Percentiles rank a stretch among this genome's conserved stretches.
Evolutionary conservation across 768 basidiomycete genomes (phyloP).

Genomic region (Russula emetica): DNA sequence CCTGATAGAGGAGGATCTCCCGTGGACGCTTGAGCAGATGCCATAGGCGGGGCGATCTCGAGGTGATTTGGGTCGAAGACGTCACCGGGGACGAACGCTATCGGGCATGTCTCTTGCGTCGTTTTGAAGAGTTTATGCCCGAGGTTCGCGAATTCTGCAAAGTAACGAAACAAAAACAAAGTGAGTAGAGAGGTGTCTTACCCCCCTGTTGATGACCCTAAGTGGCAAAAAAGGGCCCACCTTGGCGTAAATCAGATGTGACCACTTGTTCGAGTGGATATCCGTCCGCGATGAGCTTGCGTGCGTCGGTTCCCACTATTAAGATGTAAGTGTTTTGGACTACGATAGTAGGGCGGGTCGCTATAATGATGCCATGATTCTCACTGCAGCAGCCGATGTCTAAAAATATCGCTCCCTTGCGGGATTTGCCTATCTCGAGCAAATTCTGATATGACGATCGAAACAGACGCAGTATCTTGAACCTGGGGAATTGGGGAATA

Average conservation of each 20-base stretch:
- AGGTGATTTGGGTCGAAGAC: constrained; percentile 46
- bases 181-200: background rate
- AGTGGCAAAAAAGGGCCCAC: constrained; percentile 28
- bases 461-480: constrained; percentile 7
- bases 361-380: constrained; percentile 18
- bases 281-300: constrained; percentile 42
- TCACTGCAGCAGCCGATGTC: constrained; percentile 47
- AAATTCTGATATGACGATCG: background rate
- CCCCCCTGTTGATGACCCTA: background rate
- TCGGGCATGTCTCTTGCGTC: constrained; percentile 49
- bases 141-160: constrained; percentile 53
- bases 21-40: constrained; percentile 29
- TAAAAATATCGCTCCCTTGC: constrained; percentile 38
- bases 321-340: background rate
- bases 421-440: constrained; percentile 36
- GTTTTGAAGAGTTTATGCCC: constrained; percentile 59
- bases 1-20: background rate
- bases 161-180: background rate
- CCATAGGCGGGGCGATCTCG: constrained; percentile 31
- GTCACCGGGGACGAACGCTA: constrained; percentile 53
- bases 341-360: background rate
- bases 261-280: constrained; percentile 41
- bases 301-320: constrained; percentile 42
- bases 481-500: background rate
- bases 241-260: constrained; percentile 39